These are phyloP conservation scores for Populus tremula DNA, from an alignment of 345 rosid genomes.

Conservation along the genomic window DNA sequence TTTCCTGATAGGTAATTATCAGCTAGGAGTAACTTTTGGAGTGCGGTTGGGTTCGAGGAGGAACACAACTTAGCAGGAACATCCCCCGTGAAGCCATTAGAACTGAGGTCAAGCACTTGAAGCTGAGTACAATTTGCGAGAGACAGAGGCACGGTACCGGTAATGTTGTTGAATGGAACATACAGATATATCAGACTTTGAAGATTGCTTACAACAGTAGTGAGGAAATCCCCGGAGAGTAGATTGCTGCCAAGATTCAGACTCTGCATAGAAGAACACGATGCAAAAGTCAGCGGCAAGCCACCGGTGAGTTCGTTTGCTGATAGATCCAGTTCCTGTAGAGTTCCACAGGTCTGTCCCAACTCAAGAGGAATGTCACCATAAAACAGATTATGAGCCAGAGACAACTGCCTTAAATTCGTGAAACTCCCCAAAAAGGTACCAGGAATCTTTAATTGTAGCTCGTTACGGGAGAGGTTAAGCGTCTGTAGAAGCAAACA, in stretches of 20 bases:
- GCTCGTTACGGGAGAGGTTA: constrained; percentile 60
- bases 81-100: constrained; percentile 60
- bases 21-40: constrained; percentile 65
- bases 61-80: constrained; percentile 69
- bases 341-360: constrained; percentile 51
- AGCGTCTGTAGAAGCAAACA: constrained; percentile 57
- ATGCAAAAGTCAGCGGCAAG: constrained; percentile 46
- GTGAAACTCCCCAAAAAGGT: constrained; percentile 46
- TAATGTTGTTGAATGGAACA: constrained; percentile 72
- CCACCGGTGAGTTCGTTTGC: constrained; percentile 58
- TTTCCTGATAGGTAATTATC: constrained; percentile 73
- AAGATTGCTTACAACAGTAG: constrained; percentile 58
- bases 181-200: constrained; percentile 47
- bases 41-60: constrained; percentile 37
- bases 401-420: constrained; percentile 52
- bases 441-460: constrained; percentile 60
- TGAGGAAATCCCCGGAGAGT: constrained; percentile 72
- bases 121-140: constrained; percentile 58
- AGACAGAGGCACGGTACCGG: constrained; percentile 64
- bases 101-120: constrained; percentile 75
- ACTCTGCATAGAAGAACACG: constrained; percentile 54
- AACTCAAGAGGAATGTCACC: constrained; percentile 74
- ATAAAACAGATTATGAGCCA: constrained; percentile 53
- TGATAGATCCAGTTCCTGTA: constrained; percentile 70
- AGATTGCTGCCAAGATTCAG: constrained; percentile 68